Conservation (phyloP, 1,139 yeast genomes). For the Hyphopichia fennica region DNA sequence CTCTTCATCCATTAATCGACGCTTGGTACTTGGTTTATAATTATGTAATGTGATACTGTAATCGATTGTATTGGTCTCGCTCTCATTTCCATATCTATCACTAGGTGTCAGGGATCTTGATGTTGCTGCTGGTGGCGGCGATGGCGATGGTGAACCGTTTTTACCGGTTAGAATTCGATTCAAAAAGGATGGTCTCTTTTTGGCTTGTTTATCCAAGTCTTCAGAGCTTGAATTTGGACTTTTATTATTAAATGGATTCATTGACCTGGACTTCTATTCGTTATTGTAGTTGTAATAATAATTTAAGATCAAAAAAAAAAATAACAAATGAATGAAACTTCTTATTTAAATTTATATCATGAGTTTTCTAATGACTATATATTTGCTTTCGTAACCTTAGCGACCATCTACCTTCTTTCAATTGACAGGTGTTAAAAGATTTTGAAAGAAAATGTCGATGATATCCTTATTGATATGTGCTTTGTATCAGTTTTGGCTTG, state of each 20-base stretch:
- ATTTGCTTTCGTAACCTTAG: too few species aligned
- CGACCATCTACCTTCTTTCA: too few species aligned
- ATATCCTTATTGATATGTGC: too few species aligned
- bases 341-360: too few species aligned
- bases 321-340: too few species aligned
- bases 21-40: constrained; percentile 55
- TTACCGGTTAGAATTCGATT: constrained; percentile 7
- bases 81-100: neutral
- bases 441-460: too few species aligned
- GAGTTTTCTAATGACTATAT: too few species aligned
- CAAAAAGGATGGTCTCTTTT: constrained; percentile 8
- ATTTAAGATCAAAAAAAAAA: too few species aligned
- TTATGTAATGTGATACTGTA: constrained; percentile 46
- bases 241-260: neutral
- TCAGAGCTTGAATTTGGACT: neutral
- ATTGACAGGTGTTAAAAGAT: too few species aligned
- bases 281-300: too few species aligned
- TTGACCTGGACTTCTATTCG: too few species aligned
- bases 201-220: neutral
- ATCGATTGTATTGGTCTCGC: constrained; percentile 20
- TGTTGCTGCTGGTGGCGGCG: neutral
- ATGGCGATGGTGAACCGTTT: neutral
- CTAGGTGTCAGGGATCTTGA: neutral
- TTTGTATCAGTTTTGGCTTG: too few species aligned
- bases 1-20: constrained; percentile 54